A percentile compares a stretch with the other conserved stretches of the same genome.
These are phyloP conservation scores for Bretschneidera sinensis DNA, from an alignment of 345 rosid species.

Conservation along the genomic window DNA sequence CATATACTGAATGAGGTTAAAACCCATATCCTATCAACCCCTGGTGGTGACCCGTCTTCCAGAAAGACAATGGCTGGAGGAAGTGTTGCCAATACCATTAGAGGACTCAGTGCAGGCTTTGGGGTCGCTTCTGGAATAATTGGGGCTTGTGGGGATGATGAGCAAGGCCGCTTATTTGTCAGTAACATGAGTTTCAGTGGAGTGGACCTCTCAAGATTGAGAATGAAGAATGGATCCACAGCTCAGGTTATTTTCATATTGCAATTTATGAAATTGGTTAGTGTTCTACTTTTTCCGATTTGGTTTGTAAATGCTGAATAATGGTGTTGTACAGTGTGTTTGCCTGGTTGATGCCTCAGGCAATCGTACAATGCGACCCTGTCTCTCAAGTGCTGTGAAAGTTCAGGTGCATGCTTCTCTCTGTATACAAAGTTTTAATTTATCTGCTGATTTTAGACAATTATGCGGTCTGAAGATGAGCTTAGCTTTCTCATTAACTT, in stretches of 20 bases:
- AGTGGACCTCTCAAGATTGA: constrained; percentile 62
- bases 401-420: constrained; percentile 57
- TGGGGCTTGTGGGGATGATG: constrained; percentile 84
- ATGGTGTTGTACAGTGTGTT: constrained; percentile 58
- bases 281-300: neutral
- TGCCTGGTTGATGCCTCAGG: constrained; percentile 85
- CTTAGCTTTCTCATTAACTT: constrained; percentile 3
- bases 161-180: constrained; percentile 61
- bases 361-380: constrained; percentile 95
- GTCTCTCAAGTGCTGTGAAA: constrained; percentile 83
- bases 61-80: constrained; percentile 86
- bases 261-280: neutral
- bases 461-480: neutral
- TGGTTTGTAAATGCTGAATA: constrained; percentile 2
- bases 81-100: constrained; percentile 85
- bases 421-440: neutral
- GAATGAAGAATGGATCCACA: constrained; percentile 75
- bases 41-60: constrained; percentile 30
- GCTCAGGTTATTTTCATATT: constrained; percentile 61
- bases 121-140: constrained; percentile 71
- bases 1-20: constrained; percentile 51
- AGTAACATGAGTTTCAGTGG: constrained; percentile 68
- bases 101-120: constrained; percentile 85
- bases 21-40: constrained; percentile 34
- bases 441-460: neutral